A percentile compares a stretch with the other conserved stretches of the same genome.
Conservation (phyloP, 768 basidiomycete genomes). For the Naganishia randhawae region DNA sequence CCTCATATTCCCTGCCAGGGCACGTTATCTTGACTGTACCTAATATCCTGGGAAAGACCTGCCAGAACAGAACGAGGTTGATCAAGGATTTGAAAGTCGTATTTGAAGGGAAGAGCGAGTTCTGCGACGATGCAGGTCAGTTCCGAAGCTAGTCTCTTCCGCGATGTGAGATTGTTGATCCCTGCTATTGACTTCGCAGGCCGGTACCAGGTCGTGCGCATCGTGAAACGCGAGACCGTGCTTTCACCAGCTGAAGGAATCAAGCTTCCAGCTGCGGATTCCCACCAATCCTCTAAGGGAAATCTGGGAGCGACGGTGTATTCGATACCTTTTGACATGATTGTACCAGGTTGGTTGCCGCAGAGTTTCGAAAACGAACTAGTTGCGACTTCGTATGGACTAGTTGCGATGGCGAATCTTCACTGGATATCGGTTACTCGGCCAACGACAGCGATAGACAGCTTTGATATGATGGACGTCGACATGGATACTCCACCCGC, state of each 20-base stretch:
- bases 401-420: slow-evolving; percentile 32
- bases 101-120: slow-evolving; percentile 83
- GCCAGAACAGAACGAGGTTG: slow-evolving; percentile 44
- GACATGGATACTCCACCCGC: neutral
- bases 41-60: slow-evolving; percentile 49
- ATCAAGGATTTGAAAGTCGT: slow-evolving; percentile 58
- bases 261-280: slow-evolving; percentile 29
- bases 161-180: neutral
- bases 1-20: slow-evolving; percentile 82
- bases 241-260: slow-evolving; percentile 47
- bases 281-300: slow-evolving; percentile 51
- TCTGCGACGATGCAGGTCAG: slow-evolving; percentile 60
- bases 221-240: slow-evolving; percentile 66
- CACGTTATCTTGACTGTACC: slow-evolving; percentile 66
- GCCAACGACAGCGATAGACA: neutral
- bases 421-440: slow-evolving; percentile 33
- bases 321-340: slow-evolving; percentile 75
- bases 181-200: slow-evolving; percentile 33
- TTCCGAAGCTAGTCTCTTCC: neutral
- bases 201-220: slow-evolving; percentile 65
- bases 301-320: slow-evolving; percentile 61
- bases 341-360: slow-evolving; percentile 88
- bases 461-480: neutral
- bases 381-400: slow-evolving; percentile 39
- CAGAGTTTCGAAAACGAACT: slow-evolving; percentile 36